These are phyloP conservation scores for Echium plantagineum DNA, from an alignment of 257 asterid genomes.

Conservation along the genomic window DNA sequence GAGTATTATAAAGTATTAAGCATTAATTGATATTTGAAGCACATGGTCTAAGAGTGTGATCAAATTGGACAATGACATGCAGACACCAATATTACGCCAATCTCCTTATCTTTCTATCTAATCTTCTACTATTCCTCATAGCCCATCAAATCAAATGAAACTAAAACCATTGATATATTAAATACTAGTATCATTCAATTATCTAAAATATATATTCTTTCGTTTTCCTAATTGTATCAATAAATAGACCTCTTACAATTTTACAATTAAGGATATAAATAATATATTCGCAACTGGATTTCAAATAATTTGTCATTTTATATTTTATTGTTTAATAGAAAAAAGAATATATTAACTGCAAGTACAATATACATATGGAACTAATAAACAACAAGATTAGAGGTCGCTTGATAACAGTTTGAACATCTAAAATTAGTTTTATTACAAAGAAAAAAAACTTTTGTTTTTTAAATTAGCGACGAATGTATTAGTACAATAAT, in stretches of 20 bases:
- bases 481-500: no score
- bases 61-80: conserved; percentile 21
- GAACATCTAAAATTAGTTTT: no score
- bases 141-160: neutral
- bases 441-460: no score
- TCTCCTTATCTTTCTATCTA: conserved; percentile 24
- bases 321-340: neutral
- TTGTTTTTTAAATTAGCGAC: no score
- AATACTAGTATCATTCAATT: neutral
- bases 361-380: neutral
- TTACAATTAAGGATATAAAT: no score
- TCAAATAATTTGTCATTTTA: neutral
- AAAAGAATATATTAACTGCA: neutral
- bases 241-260: neutral
- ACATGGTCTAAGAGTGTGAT: conserved; percentile 9
- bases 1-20: no score
- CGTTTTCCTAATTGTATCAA: neutral
- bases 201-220: neutral
- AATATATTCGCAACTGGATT: neutral
- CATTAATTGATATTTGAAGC: no score
- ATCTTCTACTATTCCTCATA: neutral
- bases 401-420: no score
- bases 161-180: no score
- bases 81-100: conserved; percentile 25
- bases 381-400: neutral